A percentile compares a stretch with the other conserved stretches of the same genome.
These are phyloP conservation scores for Microcyclosporella mali DNA, from an alignment of 2,329 filamentous ascomycete species.

Conservation along the genomic window DNA sequence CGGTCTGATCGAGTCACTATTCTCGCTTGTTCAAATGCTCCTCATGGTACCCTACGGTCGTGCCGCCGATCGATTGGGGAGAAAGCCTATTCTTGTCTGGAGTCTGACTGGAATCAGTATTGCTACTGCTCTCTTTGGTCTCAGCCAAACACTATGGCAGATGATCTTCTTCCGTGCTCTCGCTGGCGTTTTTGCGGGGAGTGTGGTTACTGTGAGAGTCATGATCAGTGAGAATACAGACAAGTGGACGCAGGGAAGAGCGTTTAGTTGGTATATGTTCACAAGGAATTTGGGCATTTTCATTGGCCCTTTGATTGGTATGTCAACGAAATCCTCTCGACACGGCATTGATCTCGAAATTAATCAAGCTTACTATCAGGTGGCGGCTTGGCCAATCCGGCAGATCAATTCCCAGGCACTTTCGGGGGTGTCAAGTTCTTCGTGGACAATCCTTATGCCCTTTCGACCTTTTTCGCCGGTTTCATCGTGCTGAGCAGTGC, in stretches of 20 bases:
- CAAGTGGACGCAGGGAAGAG: conserved; percentile 60
- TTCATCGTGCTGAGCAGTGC: conserved; percentile 50
- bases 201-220: conserved; percentile 65
- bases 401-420: conserved; percentile 52
- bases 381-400: conserved; percentile 63
- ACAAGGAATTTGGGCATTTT: conserved; percentile 66
- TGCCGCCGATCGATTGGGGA: conserved; percentile 60
- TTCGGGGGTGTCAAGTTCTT: conserved; percentile 57
- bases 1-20: conserved; percentile 65
- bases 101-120: conserved; percentile 60
- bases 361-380: conserved; percentile 37
- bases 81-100: conserved; percentile 65
- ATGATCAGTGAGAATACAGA: conserved; percentile 72
- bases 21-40: conserved; percentile 68
- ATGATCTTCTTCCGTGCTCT: conserved; percentile 68
- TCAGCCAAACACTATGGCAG: conserved; percentile 56
- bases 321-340: conserved; percentile 1
- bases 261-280: conserved; percentile 73
- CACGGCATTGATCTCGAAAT: no score
- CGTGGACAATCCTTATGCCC: conserved; percentile 57
- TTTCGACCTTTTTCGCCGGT: conserved; percentile 56
- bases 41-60: conserved; percentile 73
- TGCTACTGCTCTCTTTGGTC: conserved; percentile 61
- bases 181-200: conserved; percentile 68
- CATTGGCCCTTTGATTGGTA: conserved; percentile 58